Percentiles rank a stretch among this genome's conserved stretches.
phyloP scores from a whole-genome alignment of 2,329 filamentous ascomycete species.

The Paecilomyces sp. region DNA sequence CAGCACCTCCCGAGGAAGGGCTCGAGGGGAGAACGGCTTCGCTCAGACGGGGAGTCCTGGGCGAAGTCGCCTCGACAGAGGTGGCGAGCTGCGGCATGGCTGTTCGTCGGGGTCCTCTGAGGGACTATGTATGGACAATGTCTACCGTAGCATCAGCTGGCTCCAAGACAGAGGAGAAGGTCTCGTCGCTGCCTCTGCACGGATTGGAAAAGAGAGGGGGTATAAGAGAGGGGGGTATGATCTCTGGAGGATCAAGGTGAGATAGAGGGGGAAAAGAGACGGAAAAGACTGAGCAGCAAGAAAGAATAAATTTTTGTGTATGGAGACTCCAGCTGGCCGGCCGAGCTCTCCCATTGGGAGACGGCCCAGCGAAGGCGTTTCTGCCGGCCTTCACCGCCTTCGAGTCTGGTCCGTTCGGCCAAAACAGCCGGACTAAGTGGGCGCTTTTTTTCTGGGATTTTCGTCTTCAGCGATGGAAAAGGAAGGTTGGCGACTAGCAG shows the following conservation, averaged over 20 bases:
- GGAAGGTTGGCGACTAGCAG: neutral
- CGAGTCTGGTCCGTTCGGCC: neutral
- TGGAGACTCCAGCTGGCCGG: constrained; percentile 7
- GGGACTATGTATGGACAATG: constrained; percentile 26
- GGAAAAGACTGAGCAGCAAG: constrained; percentile 11
- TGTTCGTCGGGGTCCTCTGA: constrained; percentile 28
- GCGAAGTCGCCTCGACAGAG: constrained; percentile 12
- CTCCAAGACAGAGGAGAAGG: constrained; percentile 17
- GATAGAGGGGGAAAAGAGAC: constrained; percentile 8
- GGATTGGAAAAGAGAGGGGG: constrained; percentile 10
- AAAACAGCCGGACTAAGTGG: neutral
- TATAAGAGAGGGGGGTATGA: constrained; percentile 5
- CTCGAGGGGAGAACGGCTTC: constrained; percentile 26
- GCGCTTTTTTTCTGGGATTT: neutral
- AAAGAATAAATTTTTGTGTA: constrained; percentile 19
- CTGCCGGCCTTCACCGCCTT: constrained; percentile 13
- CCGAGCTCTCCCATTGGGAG: constrained; percentile 16
- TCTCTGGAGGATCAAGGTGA: constrained; percentile 9
- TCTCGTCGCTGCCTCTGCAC: constrained; percentile 21
- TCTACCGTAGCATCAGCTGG: constrained; percentile 33
- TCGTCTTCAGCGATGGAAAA: neutral
- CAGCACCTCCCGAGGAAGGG: constrained; percentile 33
- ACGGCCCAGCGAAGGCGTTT: constrained; percentile 1
- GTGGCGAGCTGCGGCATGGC: constrained; percentile 24
- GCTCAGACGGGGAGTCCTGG: constrained; percentile 12